Conservation (phyloP, 2,329 filamentous ascomycete species). For the Monosporascus sp. region DNA sequence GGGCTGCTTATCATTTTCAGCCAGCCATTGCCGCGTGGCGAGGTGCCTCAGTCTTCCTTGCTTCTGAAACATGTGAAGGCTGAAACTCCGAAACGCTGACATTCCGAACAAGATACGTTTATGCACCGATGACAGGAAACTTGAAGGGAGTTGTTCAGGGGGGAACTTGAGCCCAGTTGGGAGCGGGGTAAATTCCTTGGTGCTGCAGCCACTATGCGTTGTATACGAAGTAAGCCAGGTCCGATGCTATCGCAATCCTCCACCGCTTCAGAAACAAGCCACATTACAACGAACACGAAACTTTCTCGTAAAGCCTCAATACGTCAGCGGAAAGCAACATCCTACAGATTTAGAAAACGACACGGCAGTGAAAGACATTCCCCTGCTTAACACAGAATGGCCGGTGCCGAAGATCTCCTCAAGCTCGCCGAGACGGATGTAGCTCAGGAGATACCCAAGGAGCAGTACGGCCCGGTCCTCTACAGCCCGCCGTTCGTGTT, state of each 20-base stretch:
- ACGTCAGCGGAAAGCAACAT: no score
- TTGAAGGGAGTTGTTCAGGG: no score
- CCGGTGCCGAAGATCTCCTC: slow-evolving; percentile 24
- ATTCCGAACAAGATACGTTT: no score
- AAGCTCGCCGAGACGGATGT: slow-evolving; percentile 38
- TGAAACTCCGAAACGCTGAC: not conserved
- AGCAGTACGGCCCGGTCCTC: slow-evolving; percentile 31
- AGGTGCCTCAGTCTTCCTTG: no score
- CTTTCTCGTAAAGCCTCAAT: no score
- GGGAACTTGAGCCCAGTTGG: not conserved
- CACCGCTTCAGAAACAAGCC: no score
- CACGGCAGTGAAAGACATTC: not conserved
- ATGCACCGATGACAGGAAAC: no score
- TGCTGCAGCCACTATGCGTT: not conserved
- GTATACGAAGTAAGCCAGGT: not conserved
- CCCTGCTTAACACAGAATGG: slow-evolving; percentile 12
- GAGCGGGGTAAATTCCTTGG: not conserved
- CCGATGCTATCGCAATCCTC: not conserved
- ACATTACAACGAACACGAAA: no score
- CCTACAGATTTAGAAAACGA: not conserved
- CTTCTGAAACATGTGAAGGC: no score
- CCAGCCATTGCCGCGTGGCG: no score
- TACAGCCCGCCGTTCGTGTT: slow-evolving; percentile 40
- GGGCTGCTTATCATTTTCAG: no score
- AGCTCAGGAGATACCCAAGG: slow-evolving; percentile 30